Base-by-base conservation (phyloP, 2,329 filamentous ascomycete species). In the Stagonosporopsis tanaceti region DNA sequence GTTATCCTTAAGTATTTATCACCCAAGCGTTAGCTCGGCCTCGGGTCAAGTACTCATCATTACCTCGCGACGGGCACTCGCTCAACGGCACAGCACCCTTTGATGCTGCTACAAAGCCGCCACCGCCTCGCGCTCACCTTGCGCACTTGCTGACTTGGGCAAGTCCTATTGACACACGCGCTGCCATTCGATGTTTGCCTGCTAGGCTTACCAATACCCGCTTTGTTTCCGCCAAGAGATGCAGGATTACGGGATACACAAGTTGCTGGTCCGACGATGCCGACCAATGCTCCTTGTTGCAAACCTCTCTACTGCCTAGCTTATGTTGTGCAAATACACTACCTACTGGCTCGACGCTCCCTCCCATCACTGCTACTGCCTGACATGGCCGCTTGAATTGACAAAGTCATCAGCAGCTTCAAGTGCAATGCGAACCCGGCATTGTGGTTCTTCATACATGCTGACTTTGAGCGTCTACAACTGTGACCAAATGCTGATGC, bases 131-230 rank as follows among this genome's bases (percentile, higher is more conserved):
- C 22, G 50, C 60, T 35, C 62, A 61, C 25, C 17, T 22, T 34
- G 41, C 41, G 35, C 63, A 63, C 55, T 53, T 55, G 56, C 63
- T 62, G 50, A 52, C 60, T 63, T 59, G 44, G 63, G 63, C 54
- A 57, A 61, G 45, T 58, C 38, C 38, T 50, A 50, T 50, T 42
- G 50, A 48, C 32, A 39, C 22, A 24, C 44, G 53, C 38, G 24
- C 27, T 42, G 15, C 41, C 34, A 50, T 64, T 56, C 57, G 59
- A 55, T 57, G 53, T 57, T 53, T 39, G 50, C 55, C 44, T 55
- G 55, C 50, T 39, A 40, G 40, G 61, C 63, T 65, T 53, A 68
- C 66, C 66, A 67, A 66, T 67, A 58, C 57, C 47, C 46, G 53
- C 53, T 50, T 30, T 27, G 51, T 53, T 53, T 44, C 53, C 52